Evolutionary conservation across 129 eudicot genomes (phyloP).

Genomic region (sunflower (Helianthus annuus)): DNA sequence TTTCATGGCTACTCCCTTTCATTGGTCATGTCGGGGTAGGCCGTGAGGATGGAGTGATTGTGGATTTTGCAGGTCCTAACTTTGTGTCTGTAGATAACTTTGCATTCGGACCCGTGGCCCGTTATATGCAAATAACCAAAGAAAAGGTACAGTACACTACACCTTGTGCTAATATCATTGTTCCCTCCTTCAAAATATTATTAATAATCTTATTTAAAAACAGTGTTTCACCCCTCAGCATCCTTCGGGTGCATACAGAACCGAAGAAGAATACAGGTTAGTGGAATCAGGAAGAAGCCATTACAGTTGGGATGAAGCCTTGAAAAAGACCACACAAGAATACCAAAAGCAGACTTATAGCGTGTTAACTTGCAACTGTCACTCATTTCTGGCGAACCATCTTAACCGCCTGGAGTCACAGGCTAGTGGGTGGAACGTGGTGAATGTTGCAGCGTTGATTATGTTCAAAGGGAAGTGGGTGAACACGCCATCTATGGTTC

Average conservation of each 20-base stretch:
- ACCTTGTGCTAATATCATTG: background rate
- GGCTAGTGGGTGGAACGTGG: constrained; percentile 82
- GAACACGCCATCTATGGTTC: constrained; percentile 47
- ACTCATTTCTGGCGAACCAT: constrained; percentile 87
- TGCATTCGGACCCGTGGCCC: constrained; percentile 79
- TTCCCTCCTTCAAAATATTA: background rate
- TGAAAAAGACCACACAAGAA: constrained; percentile 69
- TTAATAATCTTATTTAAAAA: background rate
- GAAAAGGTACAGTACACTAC: constrained; percentile 50
- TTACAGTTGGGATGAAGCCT: constrained; percentile 67
- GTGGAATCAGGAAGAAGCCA: constrained; percentile 46
- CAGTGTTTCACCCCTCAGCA: constrained; percentile 7
- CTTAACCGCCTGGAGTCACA: constrained; percentile 67
- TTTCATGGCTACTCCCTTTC: constrained; percentile 88
- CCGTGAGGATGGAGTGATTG: constrained; percentile 88
- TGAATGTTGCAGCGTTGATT: constrained; percentile 71
- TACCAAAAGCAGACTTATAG: constrained; percentile 78
- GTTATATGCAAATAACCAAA: constrained; percentile 62
- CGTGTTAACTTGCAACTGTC: constrained; percentile 84
- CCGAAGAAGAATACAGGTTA: constrained; percentile 37
- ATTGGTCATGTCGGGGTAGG: constrained; percentile 87
- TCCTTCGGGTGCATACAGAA: constrained; percentile 23
- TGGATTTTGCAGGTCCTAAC: constrained; percentile 93
- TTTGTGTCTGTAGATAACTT: constrained; percentile 83
- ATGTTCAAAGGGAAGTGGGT: constrained; percentile 78